Base-by-base conservation (phyloP, 805 yeast species). In the Teunomyces cretensis region DNA sequence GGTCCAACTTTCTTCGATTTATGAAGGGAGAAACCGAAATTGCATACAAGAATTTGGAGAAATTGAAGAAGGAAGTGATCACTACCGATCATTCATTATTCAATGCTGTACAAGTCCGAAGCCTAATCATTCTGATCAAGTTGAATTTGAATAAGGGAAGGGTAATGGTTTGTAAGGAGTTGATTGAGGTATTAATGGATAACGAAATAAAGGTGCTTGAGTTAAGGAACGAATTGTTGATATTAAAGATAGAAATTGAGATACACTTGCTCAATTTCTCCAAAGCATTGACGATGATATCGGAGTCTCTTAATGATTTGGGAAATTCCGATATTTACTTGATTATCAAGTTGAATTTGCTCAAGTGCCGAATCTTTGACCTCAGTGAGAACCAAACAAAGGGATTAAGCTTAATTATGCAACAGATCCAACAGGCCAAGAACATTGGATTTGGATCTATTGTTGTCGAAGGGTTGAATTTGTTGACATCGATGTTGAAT, bases 341-440 rank as follows among this genome's bases (percentile, higher is more conserved):
- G 70, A 66, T 67, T 30, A 61, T 80, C 16, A 70, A 69, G 53
- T 71, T 76, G 44, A 78, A 72, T 39, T 52, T 81, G 9, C 53
- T 81, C 41, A 76, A 78, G 52, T 72, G 80, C 35, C 54, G 64
- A 11, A 67, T 80, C 1, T 61, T 80, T 46, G 52, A 74, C 17
- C 52, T 62, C 4, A 58, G 75, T 12, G 74, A 78, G 0, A 61
- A 71, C 4, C 77, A 81, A 11, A 60, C 75, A 8, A 68, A 84
- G 45, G 80, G 78, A 0, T 50, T 84, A 7, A 74, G 84, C 0
- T 55, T 75, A 14, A 54, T 82, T 0, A 56, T 78, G 5, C 79
- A 78, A 48, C 71, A 80, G 42, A 60, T 84, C 1, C 72, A 75
- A 39, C 54, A 70, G 9, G 77, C 86, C 0, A 70, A 72, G 15